Evolutionary conservation across 495 filamentous ascomycete species (phyloP), one percentile per base, ranked within the genome.

Genomic region (Parathielavia appendiculata): DNA sequence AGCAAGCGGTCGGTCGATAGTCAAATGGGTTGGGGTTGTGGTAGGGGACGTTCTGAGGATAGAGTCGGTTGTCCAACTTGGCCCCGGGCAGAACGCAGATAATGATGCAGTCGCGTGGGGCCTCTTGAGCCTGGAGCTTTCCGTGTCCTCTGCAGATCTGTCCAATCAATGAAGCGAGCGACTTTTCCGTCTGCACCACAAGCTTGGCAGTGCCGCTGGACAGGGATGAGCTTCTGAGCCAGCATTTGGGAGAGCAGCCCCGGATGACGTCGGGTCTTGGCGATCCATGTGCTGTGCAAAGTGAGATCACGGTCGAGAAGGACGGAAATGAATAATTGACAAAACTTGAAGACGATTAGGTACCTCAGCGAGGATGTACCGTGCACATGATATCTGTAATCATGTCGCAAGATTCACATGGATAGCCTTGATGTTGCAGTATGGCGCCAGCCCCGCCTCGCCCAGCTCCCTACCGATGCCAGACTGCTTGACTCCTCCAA

Each of bases 401-500:
- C 62, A 71, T 1, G 54, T 62, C 22, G 63, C 51, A 77, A 93
- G 76, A 68, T 92, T 93, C 32, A 92, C 86, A 73, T 91, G 88
- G 48, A 93, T 79, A 19, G 85, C 79, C 79, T 95, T 95, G 60
- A 80, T 75, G 64, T 91, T 86, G 54, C 85, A 85, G 72, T 96
- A 96, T n/a, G 84, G 83, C 54, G 82, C 85, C 58, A 96, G 71
- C 9, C 89, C 91, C 20, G 88, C 89, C 77, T 95, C 91, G 48
- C 91, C 91, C 36, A 93, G 73, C 77, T 95, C 91, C 39, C 91
- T 78, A 8, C 92, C 92, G 66, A 97, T 92, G 43, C 92, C 92
- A 63, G 87, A 91, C 80, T 96, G 90, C 81, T 97, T 97, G 59
- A 96, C 89, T 22, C 92, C 92, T 34, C 92, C 92, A 69, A 96